Evolutionary conservation across 805 yeast genomes (phyloP).

Genomic region (Candida odintsovae): DNA sequence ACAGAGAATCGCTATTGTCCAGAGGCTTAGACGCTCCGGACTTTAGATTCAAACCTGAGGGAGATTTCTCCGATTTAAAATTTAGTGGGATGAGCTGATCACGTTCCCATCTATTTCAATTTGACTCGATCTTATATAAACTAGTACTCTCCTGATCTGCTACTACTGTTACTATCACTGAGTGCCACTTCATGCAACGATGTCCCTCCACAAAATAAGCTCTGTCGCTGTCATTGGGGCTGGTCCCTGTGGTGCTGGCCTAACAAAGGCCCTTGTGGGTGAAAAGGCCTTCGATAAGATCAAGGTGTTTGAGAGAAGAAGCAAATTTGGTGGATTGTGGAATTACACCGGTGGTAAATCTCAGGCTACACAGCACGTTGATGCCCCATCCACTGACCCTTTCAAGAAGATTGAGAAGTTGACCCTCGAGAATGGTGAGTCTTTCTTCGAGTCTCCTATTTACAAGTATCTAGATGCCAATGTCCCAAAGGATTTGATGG

Average conservation of each 20-base stretch:
- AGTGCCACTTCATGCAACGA: background rate
- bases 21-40: background rate
- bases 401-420: constrained; percentile 14
- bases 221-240: constrained; percentile 66
- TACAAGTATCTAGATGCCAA: constrained; percentile 69
- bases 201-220: constrained; percentile 1
- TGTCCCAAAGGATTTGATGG: constrained; percentile 61
- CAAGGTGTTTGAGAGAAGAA: constrained; percentile 54
- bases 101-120: no score
- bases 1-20: no score
- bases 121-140: background rate
- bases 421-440: constrained; percentile 16
- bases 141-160: background rate
- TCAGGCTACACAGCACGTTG: background rate
- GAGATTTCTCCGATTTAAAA: background rate
- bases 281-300: constrained; percentile 43
- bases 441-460: constrained; percentile 48
- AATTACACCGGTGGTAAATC: constrained; percentile 32
- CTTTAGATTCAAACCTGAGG: background rate
- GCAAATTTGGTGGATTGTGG: constrained; percentile 79
- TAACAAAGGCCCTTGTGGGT: constrained; percentile 54
- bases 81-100: background rate
- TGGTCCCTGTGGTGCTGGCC: constrained; percentile 70
- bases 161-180: background rate
- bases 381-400: constrained; percentile 29